Percentiles rank a stretch among this genome's conserved stretches.
phyloP scores from a whole-genome alignment of 1,284 basidiomycete species.

The Singerocomus inundabilis region DNA sequence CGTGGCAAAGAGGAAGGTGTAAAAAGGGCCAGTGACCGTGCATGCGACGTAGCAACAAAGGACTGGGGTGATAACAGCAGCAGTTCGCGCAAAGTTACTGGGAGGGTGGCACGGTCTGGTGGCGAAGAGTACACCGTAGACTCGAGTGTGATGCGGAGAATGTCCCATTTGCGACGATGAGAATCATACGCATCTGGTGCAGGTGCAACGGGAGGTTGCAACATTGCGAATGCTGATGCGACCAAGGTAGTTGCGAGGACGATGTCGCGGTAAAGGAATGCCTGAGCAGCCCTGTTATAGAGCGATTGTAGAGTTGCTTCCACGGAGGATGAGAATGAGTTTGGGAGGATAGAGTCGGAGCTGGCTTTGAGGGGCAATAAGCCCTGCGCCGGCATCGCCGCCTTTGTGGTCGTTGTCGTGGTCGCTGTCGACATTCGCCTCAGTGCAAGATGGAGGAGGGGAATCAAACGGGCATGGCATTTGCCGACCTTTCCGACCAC shows the following conservation, averaged over 20 bases:
- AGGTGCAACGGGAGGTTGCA: constrained; percentile 46
- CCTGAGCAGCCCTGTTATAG: constrained; percentile 70
- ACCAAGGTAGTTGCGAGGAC: constrained; percentile 61
- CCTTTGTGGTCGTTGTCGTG: constrained; percentile 20
- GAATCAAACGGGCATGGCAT: too few relatives aligned
- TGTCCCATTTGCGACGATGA: constrained; percentile 76
- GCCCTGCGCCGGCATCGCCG: constrained; percentile 26
- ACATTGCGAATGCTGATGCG: constrained; percentile 61
- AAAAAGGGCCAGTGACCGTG: constrained; percentile 65
- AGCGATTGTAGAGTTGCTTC: constrained; percentile 59
- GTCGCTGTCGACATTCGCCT: constrained; percentile 11
- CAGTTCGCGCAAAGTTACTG: constrained; percentile 48
- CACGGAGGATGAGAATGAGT: constrained; percentile 21
- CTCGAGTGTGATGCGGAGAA: constrained; percentile 77
- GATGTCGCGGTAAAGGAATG: constrained; percentile 71
- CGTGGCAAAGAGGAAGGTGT: constrained; percentile 45
- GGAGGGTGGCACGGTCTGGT: constrained; percentile 44
- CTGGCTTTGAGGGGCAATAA: constrained; percentile 31
- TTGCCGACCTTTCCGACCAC: too few relatives aligned
- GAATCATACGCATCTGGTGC: constrained; percentile 47
- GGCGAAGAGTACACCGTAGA: constrained; percentile 66
- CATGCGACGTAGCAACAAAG: constrained; percentile 55
- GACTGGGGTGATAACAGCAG: constrained; percentile 57
- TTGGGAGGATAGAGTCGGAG: neutral
- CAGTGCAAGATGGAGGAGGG: too few relatives aligned